Base-by-base conservation (phyloP, 345 rosid genomes). In the Eucalyptus pumila region DNA sequence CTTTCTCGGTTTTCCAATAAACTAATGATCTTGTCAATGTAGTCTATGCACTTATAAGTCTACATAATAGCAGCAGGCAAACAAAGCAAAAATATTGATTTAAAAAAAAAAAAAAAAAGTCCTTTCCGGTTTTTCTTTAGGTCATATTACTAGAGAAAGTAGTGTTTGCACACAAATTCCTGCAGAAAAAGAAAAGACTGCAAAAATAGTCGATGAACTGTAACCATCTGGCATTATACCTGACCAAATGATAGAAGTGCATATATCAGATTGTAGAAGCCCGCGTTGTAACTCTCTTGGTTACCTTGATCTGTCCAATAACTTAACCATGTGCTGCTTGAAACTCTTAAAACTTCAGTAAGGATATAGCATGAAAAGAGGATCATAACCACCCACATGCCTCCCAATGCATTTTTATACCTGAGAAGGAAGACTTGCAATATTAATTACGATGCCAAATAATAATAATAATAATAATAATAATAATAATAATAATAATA, bases 321-420 rank as follows among this genome's bases (percentile, higher is more conserved):
- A 91, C 99, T 98, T 93, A 97, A 93, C 99, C 99, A 98, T 50
- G 97, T 97, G 93, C 99, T 98, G 91, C 97, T 94, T 89, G 96
- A 95, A 92, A 98, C 95, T 92, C 99, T 93, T 86, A 98, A 92
- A 87, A 92, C 92, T 96, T 98, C 99, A 65, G 99, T 95, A 60
- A 92, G 47, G 87, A 97, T 69, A 88, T 96, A 98, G 93, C 99
- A 98, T 76, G 89, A 26, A 87, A 98, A 94, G 88, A 98, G 99
- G 40, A 96, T 88, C 91, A 91, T 88, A 88, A 98, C 99, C 89
- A 97, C 97, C 99, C 99, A 97, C 48, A 95, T 89, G 67, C 99
- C 99, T 94, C 99, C 99, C 87, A 98, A 92, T 90, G 99, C 99
- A 93, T 97, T 93, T 93, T 95, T 96, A 92, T 96, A 98, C 94